These are phyloP conservation scores for Galerina marginata DNA, from an alignment of 768 basidiomycete genomes.

Conservation along the genomic window DNA sequence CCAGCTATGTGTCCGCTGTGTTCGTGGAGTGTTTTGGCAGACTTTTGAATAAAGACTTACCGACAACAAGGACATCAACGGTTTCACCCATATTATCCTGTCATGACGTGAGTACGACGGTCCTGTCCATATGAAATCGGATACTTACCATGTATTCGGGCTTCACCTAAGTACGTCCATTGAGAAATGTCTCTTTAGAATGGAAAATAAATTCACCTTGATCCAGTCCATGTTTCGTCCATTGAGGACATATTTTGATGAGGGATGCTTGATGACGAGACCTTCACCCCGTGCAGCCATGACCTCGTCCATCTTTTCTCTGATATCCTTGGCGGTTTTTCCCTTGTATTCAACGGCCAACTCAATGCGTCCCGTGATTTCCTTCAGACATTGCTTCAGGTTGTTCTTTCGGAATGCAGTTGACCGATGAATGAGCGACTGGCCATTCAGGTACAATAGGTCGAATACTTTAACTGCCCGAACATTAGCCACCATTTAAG, in stretches of 20 bases:
- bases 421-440: slow-evolving; percentile 73
- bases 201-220: slow-evolving; percentile 57
- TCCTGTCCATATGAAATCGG: not conserved
- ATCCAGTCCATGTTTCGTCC: slow-evolving; percentile 93
- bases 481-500: not conserved
- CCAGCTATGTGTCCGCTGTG: slow-evolving; percentile 57
- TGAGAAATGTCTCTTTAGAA: not conserved
- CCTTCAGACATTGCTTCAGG: slow-evolving; percentile 67
- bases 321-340: slow-evolving; percentile 81
- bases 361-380: slow-evolving; percentile 82
- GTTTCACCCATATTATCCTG: slow-evolving; percentile 94
- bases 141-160: slow-evolving; percentile 81
- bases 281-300: slow-evolving; percentile 91
- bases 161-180: slow-evolving; percentile 58
- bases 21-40: not conserved
- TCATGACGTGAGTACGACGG: not conserved
- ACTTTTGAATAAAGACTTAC: slow-evolving; percentile 43
- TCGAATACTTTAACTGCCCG: slow-evolving; percentile 93
- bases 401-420: slow-evolving; percentile 82
- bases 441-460: slow-evolving; percentile 86
- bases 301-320: slow-evolving; percentile 78
- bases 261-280: slow-evolving; percentile 86
- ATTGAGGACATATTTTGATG: slow-evolving; percentile 82
- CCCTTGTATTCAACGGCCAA: slow-evolving; percentile 75
- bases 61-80: slow-evolving; percentile 89